Evolutionary conservation across 2,329 filamentous ascomycete species (phyloP), one percentile per base, ranked within the genome.

Genomic region (Pseudocercospora cruenta): DNA sequence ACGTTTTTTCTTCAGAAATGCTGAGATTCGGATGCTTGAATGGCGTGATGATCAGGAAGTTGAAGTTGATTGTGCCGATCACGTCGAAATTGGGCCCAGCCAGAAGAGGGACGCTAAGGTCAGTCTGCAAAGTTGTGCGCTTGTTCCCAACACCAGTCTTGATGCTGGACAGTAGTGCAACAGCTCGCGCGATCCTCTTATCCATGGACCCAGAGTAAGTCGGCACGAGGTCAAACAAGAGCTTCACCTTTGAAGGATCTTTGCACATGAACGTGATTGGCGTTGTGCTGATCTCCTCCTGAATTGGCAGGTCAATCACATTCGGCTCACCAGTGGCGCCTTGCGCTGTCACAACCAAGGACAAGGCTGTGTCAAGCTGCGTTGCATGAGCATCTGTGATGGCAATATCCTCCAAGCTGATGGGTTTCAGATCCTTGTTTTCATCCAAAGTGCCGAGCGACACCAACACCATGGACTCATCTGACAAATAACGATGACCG

Each of bases 371-470:
- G 72, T 99, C 95, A 12, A 98, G 87, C 78, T 97, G 92, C 0
- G 95, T 98, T 4, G 90, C 90, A 77, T 98, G 94, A 0, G 94
- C 95, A 76, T 95, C 90, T 0, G 89, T 88, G 60, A 98, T 85
- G 0, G 94, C 93, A 60, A 98, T 95, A 26, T 89, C 90, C 71
- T 98, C 95, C 22, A 99, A 85, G 70, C 88, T 92, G 54, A 99
- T 94, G 0, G 94, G 89, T 54, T 92, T 88, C 4, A 90, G 82
- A 36, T 88, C 67, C 55, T 86, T 80, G 95, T 97, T 62, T 93
- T 92, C 91, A 76, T 99, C 95, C 92, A 97, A 97, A 0, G 92
- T 94, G 0, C 95, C 95, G 8, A 99, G 82, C 74, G 93, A 97
- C 73, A 99, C 94, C 58, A 98, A 84, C 3, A 99, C 87, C 83